Conservation (phyloP, 2,329 filamentous ascomycete species). For the Fusarium domesticum region DNA sequence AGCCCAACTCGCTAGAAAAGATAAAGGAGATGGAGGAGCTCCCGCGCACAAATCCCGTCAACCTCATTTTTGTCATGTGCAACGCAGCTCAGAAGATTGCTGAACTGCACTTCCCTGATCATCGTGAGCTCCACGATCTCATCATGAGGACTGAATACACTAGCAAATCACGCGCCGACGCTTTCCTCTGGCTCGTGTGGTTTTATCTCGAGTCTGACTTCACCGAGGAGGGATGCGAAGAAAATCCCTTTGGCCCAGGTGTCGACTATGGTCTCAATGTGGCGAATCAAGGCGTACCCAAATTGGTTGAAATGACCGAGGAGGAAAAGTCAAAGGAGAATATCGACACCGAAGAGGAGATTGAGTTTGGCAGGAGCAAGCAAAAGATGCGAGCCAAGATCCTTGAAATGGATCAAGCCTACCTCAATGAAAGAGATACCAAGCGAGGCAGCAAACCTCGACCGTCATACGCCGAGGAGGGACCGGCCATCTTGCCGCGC, state of each 20-base stretch:
- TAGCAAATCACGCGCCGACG: constrained; percentile 77
- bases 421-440: constrained; percentile 58
- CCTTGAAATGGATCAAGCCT: constrained; percentile 70
- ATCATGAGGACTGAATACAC: constrained; percentile 86
- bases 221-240: constrained; percentile 77
- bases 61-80: constrained; percentile 92
- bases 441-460: constrained; percentile 52
- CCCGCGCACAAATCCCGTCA: constrained; percentile 89
- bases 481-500: constrained; percentile 57
- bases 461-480: constrained; percentile 47
- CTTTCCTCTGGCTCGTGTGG: constrained; percentile 98
- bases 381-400: constrained; percentile 72
- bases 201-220: constrained; percentile 98
- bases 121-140: constrained; percentile 90
- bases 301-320: constrained; percentile 60
- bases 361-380: constrained; percentile 69
- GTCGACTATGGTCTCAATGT: constrained; percentile 64
- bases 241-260: constrained; percentile 83
- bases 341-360: constrained; percentile 67
- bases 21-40: constrained; percentile 62
- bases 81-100: constrained; percentile 88
- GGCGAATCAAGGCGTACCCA: constrained; percentile 67
- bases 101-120: constrained; percentile 82
- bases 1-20: constrained; percentile 79
- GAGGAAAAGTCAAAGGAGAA: constrained; percentile 69